Percentiles rank a stretch among this genome's conserved stretches.
Evolutionary conservation across 441 rosid species (phyloP).

Genomic region (Populus tomentosa): DNA sequence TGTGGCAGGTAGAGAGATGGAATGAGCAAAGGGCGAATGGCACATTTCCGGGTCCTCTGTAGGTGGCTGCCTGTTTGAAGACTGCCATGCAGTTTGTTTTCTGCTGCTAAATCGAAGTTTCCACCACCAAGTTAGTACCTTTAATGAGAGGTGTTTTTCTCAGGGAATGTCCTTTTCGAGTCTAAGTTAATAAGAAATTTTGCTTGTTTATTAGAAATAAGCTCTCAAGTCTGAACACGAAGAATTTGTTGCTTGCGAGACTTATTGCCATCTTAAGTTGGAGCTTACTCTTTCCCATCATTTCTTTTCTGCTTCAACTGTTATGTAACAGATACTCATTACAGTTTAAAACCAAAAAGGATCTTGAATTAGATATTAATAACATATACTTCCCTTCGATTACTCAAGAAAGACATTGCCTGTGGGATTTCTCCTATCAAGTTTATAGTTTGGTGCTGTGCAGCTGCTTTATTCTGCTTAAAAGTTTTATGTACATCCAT

Average conservation of each 20-base stretch:
- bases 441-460: not conserved
- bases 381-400: not conserved
- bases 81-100: slow-evolving; percentile 2
- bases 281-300: not conserved
- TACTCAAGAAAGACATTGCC: not conserved
- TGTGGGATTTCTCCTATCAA: not conserved
- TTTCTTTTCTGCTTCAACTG: not conserved
- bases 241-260: not conserved
- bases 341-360: not conserved
- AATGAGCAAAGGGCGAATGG: slow-evolving; percentile 98
- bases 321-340: not conserved
- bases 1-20: slow-evolving; percentile 69
- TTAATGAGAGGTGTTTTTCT: slow-evolving; percentile 19
- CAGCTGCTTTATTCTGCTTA: not conserved
- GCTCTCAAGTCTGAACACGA: slow-evolving; percentile 10
- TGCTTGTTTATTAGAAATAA: slow-evolving; percentile 17
- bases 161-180: slow-evolving; percentile 16
- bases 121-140: slow-evolving; percentile 14
- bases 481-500: not conserved
- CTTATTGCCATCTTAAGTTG: slow-evolving; percentile 5
- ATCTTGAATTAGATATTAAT: slow-evolving; percentile 7
- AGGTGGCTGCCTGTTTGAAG: slow-evolving; percentile 24
- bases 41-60: slow-evolving; percentile 94
- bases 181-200: slow-evolving; percentile 33
- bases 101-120: slow-evolving; percentile 19